Evolutionary conservation across 83 land plant species (phyloP).

Genomic region (Thuja plicata): DNA sequence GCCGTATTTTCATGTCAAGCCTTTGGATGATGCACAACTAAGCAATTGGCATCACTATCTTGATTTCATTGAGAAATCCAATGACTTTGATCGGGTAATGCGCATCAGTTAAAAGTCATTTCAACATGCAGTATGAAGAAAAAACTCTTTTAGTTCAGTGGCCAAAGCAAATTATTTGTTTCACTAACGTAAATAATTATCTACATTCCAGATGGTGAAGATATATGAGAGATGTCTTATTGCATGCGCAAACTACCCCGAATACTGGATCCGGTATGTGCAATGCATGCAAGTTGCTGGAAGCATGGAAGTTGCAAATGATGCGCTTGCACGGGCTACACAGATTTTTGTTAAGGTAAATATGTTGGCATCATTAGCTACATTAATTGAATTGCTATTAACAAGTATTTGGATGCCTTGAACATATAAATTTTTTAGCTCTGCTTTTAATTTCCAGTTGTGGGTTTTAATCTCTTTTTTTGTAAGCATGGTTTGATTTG

Average conservation of each 20-base stretch:
- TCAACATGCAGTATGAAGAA: slow-evolving; percentile 5
- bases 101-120: not conserved
- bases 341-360: slow-evolving; percentile 91
- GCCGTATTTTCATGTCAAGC: slow-evolving; percentile 94
- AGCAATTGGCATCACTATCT: slow-evolving; percentile 92
- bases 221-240: slow-evolving; percentile 91
- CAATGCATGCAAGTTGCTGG: slow-evolving; percentile 75
- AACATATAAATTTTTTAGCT: not conserved
- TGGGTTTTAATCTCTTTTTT: not conserved
- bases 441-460: not conserved
- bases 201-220: slow-evolving; percentile 62
- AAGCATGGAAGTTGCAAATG: slow-evolving; percentile 70
- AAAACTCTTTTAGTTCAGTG: not conserved
- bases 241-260: slow-evolving; percentile 97
- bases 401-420: not conserved
- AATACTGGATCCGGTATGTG: slow-evolving; percentile 91
- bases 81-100: slow-evolving; percentile 78
- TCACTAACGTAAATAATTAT: not conserved
- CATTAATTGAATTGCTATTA: not conserved
- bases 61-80: slow-evolving; percentile 85
- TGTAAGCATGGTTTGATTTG: not conserved
- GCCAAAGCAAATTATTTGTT: not conserved
- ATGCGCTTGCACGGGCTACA: slow-evolving; percentile 89
- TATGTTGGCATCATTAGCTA: not conserved
- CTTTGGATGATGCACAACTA: slow-evolving; percentile 81